phyloP scores from a whole-genome alignment of 495 filamentous ascomycete genomes.

The Aspergillus ellipticus region DNA sequence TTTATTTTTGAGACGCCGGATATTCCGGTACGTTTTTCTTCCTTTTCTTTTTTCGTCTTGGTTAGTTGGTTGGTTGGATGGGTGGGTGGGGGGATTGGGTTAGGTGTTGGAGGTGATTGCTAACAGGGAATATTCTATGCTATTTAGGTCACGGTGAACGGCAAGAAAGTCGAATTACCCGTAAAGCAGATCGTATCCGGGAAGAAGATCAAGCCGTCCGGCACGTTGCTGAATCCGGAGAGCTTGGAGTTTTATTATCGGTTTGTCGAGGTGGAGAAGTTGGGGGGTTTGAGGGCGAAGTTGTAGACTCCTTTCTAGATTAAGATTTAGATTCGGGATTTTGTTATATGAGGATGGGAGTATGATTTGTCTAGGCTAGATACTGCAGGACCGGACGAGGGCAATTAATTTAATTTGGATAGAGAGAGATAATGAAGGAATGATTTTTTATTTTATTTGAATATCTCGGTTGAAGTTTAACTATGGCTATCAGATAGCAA shows the following conservation, averaged over 20 bases:
- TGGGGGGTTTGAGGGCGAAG: slow-evolving; percentile 21
- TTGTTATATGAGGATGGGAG: no score
- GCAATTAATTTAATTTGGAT: no score
- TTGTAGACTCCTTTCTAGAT: neutral
- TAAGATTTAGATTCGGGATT: no score
- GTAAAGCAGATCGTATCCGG: slow-evolving; percentile 83
- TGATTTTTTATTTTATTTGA: no score
- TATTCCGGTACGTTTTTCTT: slow-evolving; percentile 62
- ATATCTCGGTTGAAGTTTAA: no score
- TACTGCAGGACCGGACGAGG: no score
- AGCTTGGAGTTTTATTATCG: slow-evolving; percentile 74
- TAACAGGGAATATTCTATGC: neutral
- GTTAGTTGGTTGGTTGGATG: neutral
- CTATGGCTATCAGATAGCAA: no score
- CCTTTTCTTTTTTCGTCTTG: slow-evolving; percentile 2
- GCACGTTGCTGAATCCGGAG: slow-evolving; percentile 72
- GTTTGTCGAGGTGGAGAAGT: slow-evolving; percentile 72
- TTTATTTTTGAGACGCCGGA: slow-evolving; percentile 76
- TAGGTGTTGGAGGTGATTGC: neutral
- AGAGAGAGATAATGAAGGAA: no score
- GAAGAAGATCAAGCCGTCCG: slow-evolving; percentile 67
- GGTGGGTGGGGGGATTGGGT: neutral
- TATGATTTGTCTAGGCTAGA: no score
- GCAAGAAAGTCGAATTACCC: slow-evolving; percentile 82
- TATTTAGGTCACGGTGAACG: slow-evolving; percentile 68